Percentiles rank a stretch among this genome's conserved stretches.
phyloP scores from a whole-genome alignment of 1,139 yeast species.

The Pichia sp. region DNA sequence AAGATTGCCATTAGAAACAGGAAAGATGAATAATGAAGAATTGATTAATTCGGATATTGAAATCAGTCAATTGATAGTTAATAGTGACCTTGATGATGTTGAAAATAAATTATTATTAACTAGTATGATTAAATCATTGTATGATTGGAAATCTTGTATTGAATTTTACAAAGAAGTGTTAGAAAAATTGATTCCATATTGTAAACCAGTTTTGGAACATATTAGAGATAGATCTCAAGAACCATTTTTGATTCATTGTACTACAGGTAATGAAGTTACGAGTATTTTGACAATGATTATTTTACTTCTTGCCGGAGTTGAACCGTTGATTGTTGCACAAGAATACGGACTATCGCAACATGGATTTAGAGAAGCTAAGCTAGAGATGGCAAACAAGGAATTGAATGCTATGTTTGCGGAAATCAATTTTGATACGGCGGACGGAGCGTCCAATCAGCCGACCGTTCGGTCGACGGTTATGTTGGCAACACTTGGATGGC shows the following conservation, averaged over 20 bases:
- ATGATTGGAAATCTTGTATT: not conserved
- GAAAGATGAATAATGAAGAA: not conserved
- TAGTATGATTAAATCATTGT: not conserved
- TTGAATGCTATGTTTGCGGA: no score
- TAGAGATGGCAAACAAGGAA: not conserved
- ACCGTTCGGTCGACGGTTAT: no score
- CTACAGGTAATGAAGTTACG: constrained; percentile 86
- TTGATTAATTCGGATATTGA: constrained; percentile 31
- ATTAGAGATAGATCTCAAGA: constrained; percentile 47
- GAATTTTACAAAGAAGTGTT: constrained; percentile 58
- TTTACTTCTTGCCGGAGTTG: constrained; percentile 59
- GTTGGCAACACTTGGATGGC: no score
- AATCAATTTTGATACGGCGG: not conserved
- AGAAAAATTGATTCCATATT: constrained; percentile 41
- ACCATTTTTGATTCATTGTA: constrained; percentile 65
- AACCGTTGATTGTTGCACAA: constrained; percentile 55
- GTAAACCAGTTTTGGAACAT: constrained; percentile 43
- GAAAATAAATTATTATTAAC: no score
- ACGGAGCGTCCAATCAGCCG: no score
- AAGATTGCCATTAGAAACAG: constrained; percentile 53
- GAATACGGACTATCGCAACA: constrained; percentile 32
- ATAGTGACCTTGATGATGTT: not conserved
- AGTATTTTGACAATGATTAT: constrained; percentile 69
- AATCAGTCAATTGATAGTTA: constrained; percentile 35
- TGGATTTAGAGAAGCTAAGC: not conserved